phyloP scores from a whole-genome alignment of 2,329 filamentous ascomycete species.

The Teratosphaeria destructans region DNA sequence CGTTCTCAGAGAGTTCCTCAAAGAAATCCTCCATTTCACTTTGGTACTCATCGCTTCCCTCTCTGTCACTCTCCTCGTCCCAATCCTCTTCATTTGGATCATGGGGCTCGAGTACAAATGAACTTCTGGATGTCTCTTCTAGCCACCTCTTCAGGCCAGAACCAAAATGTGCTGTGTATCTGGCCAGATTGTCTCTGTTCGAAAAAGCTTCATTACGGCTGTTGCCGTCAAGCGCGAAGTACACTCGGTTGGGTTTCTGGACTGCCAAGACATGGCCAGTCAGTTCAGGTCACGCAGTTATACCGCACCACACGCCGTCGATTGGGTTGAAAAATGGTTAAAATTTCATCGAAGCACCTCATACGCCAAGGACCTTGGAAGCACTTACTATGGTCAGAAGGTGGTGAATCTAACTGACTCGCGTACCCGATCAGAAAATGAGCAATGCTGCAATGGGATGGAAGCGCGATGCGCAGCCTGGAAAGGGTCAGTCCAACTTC shows the following conservation, averaged over 20 bases:
- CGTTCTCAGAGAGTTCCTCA: neutral
- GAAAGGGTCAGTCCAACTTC: neutral
- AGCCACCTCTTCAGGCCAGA: conserved; percentile 2
- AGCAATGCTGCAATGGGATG: neutral
- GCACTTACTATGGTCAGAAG: neutral
- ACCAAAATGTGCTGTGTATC: neutral
- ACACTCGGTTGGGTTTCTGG: neutral
- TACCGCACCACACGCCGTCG: too few relatives aligned
- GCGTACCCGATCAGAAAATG: neutral
- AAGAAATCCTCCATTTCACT: neutral
- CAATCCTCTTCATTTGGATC: neutral
- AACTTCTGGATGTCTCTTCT: neutral
- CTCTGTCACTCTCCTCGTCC: neutral
- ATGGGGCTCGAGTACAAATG: neutral
- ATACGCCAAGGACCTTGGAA: neutral
- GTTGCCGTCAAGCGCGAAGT: conserved; percentile 1
- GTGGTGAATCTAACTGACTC: neutral
- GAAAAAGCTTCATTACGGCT: neutral
- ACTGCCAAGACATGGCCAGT: neutral
- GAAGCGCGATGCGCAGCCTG: neutral
- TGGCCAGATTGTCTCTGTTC: neutral
- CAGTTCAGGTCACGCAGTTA: neutral
- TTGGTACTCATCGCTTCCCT: neutral
- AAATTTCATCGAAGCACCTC: neutral
- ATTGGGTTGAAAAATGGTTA: neutral